These are phyloP conservation scores for Inonotus obliquus DNA, from an alignment of 1,284 basidiomycete species.

Conservation along the genomic window DNA sequence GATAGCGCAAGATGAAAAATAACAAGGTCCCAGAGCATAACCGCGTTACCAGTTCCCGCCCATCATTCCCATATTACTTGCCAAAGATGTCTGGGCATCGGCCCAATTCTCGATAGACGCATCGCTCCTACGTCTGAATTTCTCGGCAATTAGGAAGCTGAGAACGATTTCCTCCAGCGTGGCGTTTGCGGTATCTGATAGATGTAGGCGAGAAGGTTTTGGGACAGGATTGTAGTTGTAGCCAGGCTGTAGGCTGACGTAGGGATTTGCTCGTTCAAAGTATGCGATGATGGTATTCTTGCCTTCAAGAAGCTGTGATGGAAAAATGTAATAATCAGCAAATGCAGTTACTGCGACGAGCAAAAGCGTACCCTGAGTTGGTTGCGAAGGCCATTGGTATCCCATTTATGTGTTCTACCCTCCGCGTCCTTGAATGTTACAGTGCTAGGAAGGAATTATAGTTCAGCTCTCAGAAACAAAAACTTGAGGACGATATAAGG, in stretches of 20 bases:
- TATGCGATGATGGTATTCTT: constrained; percentile 4
- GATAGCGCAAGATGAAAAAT: not conserved
- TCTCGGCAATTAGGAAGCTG: constrained; percentile 13
- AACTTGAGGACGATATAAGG: not conserved
- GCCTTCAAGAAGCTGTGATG: constrained; percentile 3
- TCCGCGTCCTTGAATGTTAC: constrained; percentile 5
- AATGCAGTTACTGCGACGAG: not conserved
- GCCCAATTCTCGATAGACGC: not conserved
- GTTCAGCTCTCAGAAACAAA: not conserved
- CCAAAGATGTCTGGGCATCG: not conserved
- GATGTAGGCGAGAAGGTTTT: constrained; percentile 6
- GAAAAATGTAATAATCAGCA: not conserved
- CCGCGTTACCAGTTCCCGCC: no score
- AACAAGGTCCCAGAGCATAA: no score
- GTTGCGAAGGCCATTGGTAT: constrained; percentile 4
- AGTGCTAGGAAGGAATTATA: not conserved
- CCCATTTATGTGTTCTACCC: constrained; percentile 7
- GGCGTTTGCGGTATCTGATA: not conserved
- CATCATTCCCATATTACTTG: not conserved
- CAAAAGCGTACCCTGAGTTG: constrained; percentile 1
- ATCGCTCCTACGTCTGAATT: not conserved
- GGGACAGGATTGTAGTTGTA: constrained; percentile 11
- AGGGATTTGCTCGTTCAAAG: constrained; percentile 11
- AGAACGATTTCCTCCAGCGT: constrained; percentile 10
- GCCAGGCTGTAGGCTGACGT: constrained; percentile 7